Base-by-base conservation (phyloP, 1,284 basidiomycete species). In the Trametes pubescens region DNA sequence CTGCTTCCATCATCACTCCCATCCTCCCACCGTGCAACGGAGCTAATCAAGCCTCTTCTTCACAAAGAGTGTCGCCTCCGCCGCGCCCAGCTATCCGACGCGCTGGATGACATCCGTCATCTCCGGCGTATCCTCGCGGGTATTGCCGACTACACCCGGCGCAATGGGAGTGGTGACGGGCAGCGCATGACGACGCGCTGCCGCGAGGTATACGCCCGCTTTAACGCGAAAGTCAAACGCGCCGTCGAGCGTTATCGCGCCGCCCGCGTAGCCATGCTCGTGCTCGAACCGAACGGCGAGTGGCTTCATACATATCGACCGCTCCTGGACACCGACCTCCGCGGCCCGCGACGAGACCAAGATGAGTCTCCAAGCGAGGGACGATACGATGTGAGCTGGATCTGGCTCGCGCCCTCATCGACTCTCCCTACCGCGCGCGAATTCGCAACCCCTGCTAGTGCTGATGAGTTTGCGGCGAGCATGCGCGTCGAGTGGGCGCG, bases 41-140 rank as follows among this genome's bases (percentile, higher is more conserved):
- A 43, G 18, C 53, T 8, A 11, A 43, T 21, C 34, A n/a, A 18
- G 14, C 48, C 10, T 13, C 47, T 66, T 0, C 14, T 47, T 9
- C 14, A 51, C 21, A 60, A 60, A 8, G 61, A 57, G 11, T 37
- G 43, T 0, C 61, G 58, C 4, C 54, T 63, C 5, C 72, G 76
- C 0, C 66, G 67, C 22, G 75, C 73, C 1, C 75, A 78, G 57
- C 73, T 72, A 0, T 53, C 67, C 7, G 72, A 71, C 5, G 54
- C 62, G 0, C 69, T 80, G 0, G 69, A 72, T 2, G 65, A 74
- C 4, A 61, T 79, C 9, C 73, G 76, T 0, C 66, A 65, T 6
- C 67, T 73, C 0, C 71, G 80, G 3, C 71, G 71, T n/a, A 71
- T 73, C 61, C 40, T 65, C 51, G 34, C 65, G 43, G 40, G 57